Conservation (phyloP, 257 asterid species). For the Solanum stenotomum region DNA sequence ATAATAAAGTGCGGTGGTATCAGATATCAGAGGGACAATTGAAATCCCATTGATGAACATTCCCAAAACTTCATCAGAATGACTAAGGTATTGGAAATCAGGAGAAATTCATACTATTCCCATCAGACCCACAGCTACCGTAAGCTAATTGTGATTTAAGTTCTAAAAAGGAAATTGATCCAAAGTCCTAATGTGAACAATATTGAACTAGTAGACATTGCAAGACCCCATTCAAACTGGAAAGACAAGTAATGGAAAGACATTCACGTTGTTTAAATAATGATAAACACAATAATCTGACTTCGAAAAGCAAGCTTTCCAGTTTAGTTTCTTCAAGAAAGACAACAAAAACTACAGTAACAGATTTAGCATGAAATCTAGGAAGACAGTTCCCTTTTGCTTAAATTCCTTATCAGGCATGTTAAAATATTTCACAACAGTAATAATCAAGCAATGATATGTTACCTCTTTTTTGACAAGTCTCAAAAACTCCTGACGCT, state of each 20-base stretch:
- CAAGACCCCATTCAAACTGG: not conserved
- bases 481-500: slow-evolving; percentile 90
- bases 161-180: not conserved
- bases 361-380: not conserved
- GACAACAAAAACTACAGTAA: not conserved
- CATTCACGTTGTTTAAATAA: not conserved
- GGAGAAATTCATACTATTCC: not conserved
- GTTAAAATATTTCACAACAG: not conserved
- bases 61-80: not conserved
- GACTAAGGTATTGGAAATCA: not conserved
- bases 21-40: not conserved
- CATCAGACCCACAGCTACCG: not conserved
- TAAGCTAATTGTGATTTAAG: not conserved
- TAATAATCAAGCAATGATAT: not conserved
- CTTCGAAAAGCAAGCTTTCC: not conserved
- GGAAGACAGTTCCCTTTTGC: not conserved
- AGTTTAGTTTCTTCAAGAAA: not conserved
- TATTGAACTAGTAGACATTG: not conserved
- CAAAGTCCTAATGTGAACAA: not conserved
- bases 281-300: not conserved
- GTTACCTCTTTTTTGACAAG: slow-evolving; percentile 95
- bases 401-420: not conserved
- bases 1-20: not conserved
- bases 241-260: not conserved
- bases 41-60: not conserved